These are phyloP conservation scores for Uronychia setigera DNA, from an alignment of 73 alveolate species.

Conservation along the genomic window DNA sequence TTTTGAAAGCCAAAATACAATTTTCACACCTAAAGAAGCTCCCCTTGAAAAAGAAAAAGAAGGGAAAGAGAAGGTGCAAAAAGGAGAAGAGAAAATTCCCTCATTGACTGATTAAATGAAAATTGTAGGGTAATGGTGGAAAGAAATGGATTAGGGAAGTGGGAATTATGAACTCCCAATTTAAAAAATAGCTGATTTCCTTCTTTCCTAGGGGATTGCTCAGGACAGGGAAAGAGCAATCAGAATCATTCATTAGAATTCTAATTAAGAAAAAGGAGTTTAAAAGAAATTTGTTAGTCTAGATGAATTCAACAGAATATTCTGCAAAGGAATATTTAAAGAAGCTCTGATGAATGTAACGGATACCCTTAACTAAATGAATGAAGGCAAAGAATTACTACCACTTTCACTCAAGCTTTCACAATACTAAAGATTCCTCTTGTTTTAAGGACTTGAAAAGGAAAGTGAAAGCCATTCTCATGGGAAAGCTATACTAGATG, in stretches of 20 bases:
- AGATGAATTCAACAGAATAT: conserved; percentile 64
- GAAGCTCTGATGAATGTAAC: conserved; percentile 48
- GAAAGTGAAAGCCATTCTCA: conserved; percentile 17
- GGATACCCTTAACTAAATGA: conserved; percentile 11
- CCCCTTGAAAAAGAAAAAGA: no score
- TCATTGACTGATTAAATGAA: conserved; percentile 64
- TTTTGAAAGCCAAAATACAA: not conserved
- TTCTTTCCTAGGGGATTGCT: conserved; percentile 55
- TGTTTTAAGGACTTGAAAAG: conserved; percentile 44
- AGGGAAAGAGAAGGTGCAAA: no score
- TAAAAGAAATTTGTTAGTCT: conserved; percentile 14
- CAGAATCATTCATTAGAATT: conserved; percentile 3
- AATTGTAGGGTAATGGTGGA: conserved; percentile 59
- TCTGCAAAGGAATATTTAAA: conserved; percentile 68
- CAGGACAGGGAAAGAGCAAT: conserved; percentile 34
- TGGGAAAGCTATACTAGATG: conserved; percentile 53
- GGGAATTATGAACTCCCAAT: conserved; percentile 32
- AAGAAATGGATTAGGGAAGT: conserved; percentile 31
- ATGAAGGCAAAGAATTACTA: conserved; percentile 10
- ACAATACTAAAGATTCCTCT: conserved; percentile 39
- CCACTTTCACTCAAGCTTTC: conserved; percentile 39
- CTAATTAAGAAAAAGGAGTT: conserved; percentile 6
- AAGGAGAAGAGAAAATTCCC: not conserved
- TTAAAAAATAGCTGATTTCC: conserved; percentile 25
- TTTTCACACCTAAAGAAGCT: no score